A percentile compares a stretch with the other conserved stretches of the same genome.
Evolutionary conservation across 1,139 yeast species (phyloP).

Genomic region (Spencermartinsiella ligniputridi): DNA sequence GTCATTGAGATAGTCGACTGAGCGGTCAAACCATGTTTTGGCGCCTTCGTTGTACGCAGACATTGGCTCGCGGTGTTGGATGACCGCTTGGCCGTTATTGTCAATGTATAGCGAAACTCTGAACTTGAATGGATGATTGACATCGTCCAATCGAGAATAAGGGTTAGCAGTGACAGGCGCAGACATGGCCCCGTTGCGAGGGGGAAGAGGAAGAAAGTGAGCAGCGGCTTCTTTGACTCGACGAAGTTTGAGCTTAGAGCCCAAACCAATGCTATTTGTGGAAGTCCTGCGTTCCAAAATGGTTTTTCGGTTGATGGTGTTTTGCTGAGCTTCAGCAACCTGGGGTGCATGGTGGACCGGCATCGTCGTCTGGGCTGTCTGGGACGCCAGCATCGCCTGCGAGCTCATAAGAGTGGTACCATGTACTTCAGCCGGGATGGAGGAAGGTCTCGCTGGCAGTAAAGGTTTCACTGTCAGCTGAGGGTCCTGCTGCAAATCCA

Average conservation of each 20-base stretch:
- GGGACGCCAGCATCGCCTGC: background rate
- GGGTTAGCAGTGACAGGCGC: slow-evolving; percentile 7
- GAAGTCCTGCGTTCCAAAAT: slow-evolving; percentile 10
- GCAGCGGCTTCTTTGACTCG: slow-evolving; percentile 1
- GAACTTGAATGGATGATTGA: slow-evolving; percentile 5
- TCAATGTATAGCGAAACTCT: slow-evolving; percentile 16
- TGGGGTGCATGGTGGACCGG: slow-evolving; percentile 3
- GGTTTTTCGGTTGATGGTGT: slow-evolving; percentile 7
- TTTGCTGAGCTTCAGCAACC: slow-evolving; percentile 4
- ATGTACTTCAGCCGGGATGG: background rate
- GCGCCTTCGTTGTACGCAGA: slow-evolving; percentile 4
- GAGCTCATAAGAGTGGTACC: background rate
- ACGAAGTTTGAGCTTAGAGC: slow-evolving; percentile 2
- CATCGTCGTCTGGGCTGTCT: background rate
- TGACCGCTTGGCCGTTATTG: slow-evolving; percentile 16
- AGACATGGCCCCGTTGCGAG: slow-evolving; percentile 11
- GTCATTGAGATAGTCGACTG: slow-evolving; percentile 15
- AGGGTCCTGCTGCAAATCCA: background rate
- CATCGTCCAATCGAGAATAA: background rate
- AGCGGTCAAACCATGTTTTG: slow-evolving; percentile 14
- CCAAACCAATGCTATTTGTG: background rate
- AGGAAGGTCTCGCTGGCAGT: slow-evolving; percentile 5
- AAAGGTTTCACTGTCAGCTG: slow-evolving; percentile 11
- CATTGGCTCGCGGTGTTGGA: slow-evolving; percentile 9
- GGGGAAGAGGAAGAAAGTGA: background rate